These are phyloP conservation scores for Sungouiozyma intestinalis DNA, from an alignment of 805 yeast genomes.

Conservation along the genomic window DNA sequence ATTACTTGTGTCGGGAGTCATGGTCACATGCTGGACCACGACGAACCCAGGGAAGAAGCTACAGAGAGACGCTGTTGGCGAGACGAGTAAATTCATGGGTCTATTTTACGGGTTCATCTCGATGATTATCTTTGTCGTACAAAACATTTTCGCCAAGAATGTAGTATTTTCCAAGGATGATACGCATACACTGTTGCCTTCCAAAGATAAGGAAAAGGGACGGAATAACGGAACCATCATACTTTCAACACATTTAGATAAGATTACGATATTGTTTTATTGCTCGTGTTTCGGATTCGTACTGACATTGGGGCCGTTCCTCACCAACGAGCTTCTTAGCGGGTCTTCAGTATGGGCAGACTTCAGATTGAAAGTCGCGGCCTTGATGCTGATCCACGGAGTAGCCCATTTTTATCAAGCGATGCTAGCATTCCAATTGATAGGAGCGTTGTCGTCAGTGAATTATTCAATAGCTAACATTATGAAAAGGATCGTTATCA, in stretches of 20 bases:
- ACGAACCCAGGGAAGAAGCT: not conserved
- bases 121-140: slow-evolving; percentile 58
- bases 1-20: slow-evolving; percentile 78
- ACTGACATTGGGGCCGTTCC: slow-evolving; percentile 57
- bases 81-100: slow-evolving; percentile 22
- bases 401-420: slow-evolving; percentile 62
- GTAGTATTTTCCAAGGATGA: slow-evolving; percentile 41
- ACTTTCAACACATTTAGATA: slow-evolving; percentile 40
- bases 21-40: slow-evolving; percentile 55
- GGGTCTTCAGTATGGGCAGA: slow-evolving; percentile 21
- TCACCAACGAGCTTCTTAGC: slow-evolving; percentile 39
- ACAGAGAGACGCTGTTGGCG: slow-evolving; percentile 1
- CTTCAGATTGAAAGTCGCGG: slow-evolving; percentile 21
- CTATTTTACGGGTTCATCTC: slow-evolving; percentile 32
- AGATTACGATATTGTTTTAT: slow-evolving; percentile 58
- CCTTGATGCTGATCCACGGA: slow-evolving; percentile 50
- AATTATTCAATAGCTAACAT: slow-evolving; percentile 74
- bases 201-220: slow-evolving; percentile 15
- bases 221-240: slow-evolving; percentile 11
- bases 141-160: slow-evolving; percentile 71
- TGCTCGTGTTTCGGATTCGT: slow-evolving; percentile 62
- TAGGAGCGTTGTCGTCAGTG: slow-evolving; percentile 64
- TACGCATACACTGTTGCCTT: slow-evolving; percentile 16
- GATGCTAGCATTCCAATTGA: slow-evolving; percentile 62
- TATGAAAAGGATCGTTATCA: slow-evolving; percentile 61